These are phyloP conservation scores for Colletotrichum chlorophyti DNA, from an alignment of 2,329 filamentous ascomycete species.

Conservation along the genomic window DNA sequence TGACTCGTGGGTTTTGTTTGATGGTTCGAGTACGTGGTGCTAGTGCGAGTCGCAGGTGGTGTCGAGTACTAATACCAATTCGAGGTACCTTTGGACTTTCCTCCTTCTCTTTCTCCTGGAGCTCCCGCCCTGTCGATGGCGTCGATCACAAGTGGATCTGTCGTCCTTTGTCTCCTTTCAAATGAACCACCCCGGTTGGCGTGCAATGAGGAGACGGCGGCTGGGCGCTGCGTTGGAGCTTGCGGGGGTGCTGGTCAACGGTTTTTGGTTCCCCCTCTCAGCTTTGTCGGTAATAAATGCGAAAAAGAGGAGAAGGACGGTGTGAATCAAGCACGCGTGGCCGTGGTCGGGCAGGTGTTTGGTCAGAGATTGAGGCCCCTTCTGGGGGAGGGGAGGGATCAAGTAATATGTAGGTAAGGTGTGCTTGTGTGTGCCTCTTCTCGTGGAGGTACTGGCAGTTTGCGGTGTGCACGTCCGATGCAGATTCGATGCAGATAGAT, in stretches of 20 bases:
- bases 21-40: constrained; percentile 18
- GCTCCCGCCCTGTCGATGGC: constrained; percentile 21
- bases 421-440: not conserved
- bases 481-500: constrained; percentile 5
- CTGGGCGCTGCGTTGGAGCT: constrained; percentile 8
- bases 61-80: constrained; percentile 26
- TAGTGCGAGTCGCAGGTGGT: constrained; percentile 2
- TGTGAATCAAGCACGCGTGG: constrained; percentile 13
- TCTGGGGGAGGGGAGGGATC: constrained; percentile 7
- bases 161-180: constrained; percentile 27
- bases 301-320: constrained; percentile 24
- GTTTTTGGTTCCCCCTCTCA: constrained; percentile 6
- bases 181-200: constrained; percentile 25
- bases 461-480: constrained; percentile 29
- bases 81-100: not conserved
- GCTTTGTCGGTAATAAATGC: constrained; percentile 23
- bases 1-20: constrained; percentile 22
- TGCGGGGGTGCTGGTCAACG: constrained; percentile 16
- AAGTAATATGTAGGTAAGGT: constrained; percentile 22
- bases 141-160: constrained; percentile 25
- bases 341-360: constrained; percentile 17
- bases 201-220: constrained; percentile 13
- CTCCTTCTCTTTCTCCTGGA: not conserved
- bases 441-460: constrained; percentile 6
- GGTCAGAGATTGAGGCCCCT: constrained; percentile 24